These are phyloP conservation scores for Vitis amurensis DNA, from an alignment of 164 flowering plant species.

Conservation along the genomic window DNA sequence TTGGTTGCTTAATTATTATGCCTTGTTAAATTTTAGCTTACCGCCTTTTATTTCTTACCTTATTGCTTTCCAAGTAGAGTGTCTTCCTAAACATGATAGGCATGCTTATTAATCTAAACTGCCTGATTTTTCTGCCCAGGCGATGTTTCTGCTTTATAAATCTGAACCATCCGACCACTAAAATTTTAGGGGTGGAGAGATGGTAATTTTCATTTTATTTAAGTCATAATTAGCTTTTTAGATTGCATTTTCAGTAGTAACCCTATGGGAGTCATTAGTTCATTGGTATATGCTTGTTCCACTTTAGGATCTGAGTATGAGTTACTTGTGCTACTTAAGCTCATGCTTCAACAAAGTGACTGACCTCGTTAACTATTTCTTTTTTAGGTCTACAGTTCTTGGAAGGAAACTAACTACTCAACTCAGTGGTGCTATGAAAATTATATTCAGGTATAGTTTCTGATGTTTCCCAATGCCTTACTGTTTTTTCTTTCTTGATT, in stretches of 20 bases:
- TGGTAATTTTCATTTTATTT: not conserved
- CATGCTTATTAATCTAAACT: not conserved
- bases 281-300: too few relatives aligned
- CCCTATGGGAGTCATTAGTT: not conserved
- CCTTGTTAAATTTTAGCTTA: not conserved
- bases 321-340: not conserved
- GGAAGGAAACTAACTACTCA: slow-evolving; percentile 92
- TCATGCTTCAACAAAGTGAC: not conserved
- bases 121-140: not conserved
- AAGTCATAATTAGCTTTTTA: not conserved
- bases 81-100: not conserved
- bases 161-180: not conserved
- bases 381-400: slow-evolving; percentile 75
- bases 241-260: not conserved
- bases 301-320: not conserved
- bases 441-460: slow-evolving; percentile 71
- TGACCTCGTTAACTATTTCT: not conserved
- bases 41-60: not conserved
- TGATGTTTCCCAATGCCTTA: not conserved
- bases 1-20: slow-evolving; percentile 17
- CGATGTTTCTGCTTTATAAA: not conserved
- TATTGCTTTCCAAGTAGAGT: not conserved
- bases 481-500: too few relatives aligned
- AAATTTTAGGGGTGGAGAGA: not conserved
- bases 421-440: slow-evolving; percentile 98